Percentiles rank a stretch among this genome's conserved stretches.
These are phyloP conservation scores for Arthonia radiata DNA, from an alignment of 495 filamentous ascomycete species.

Conservation along the genomic window DNA sequence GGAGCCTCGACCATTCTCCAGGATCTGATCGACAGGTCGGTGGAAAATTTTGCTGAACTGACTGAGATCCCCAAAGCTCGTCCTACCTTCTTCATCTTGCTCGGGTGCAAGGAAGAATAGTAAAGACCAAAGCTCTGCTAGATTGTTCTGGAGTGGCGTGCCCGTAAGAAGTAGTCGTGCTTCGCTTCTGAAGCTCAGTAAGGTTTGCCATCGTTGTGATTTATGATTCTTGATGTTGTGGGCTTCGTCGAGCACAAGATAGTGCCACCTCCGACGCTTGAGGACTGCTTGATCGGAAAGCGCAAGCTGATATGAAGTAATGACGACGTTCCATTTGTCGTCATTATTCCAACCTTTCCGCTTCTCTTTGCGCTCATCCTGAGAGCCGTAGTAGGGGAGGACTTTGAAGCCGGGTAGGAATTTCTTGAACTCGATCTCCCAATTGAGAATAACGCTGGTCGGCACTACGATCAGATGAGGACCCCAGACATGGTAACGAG, in stretches of 20 bases:
- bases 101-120: conserved; percentile 88
- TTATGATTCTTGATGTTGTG: conserved; percentile 99
- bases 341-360: conserved; percentile 76
- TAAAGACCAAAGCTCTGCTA: conserved; percentile 91
- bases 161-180: conserved; percentile 78
- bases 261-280: conserved; percentile 84
- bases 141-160: conserved; percentile 89
- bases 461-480: conserved; percentile 92
- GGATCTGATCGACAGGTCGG: conserved; percentile 76
- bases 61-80: conserved; percentile 68
- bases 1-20: conserved; percentile 78
- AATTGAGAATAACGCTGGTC: conserved; percentile 96
- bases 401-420: conserved; percentile 98
- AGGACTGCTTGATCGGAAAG: conserved; percentile 83
- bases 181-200: conserved; percentile 74
- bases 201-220: conserved; percentile 82
- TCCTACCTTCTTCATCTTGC: conserved; percentile 36
- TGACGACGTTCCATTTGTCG: conserved; percentile 83
- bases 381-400: conserved; percentile 82
- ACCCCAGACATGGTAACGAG: conserved; percentile 79
- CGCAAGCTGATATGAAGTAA: conserved; percentile 93
- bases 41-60: conserved; percentile 90
- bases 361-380: conserved; percentile 77
- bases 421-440: conserved; percentile 99
- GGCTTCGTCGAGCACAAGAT: conserved; percentile 94